These are phyloP conservation scores for Papilionanthe hybrid DNA, from an alignment of 116 monocot species.

Conservation along the genomic window DNA sequence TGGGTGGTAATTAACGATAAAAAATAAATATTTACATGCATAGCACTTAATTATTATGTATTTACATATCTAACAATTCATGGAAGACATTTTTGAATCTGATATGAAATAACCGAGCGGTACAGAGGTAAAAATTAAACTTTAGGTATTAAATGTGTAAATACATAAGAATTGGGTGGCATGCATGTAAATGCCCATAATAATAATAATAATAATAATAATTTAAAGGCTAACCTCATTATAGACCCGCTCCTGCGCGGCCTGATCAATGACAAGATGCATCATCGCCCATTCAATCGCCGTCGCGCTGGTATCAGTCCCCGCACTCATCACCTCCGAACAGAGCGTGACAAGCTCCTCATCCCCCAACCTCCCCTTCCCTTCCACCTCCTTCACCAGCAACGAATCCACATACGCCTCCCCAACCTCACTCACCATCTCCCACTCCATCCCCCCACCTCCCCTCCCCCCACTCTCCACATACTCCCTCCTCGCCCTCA, in stretches of 20 bases:
- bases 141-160: no score
- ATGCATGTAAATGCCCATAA: no score
- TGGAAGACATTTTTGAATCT: no score
- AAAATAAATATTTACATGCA: no score
- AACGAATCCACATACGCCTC: slow-evolving; percentile 90
- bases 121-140: no score
- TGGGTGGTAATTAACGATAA: no score
- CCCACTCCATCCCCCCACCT: slow-evolving; percentile 5
- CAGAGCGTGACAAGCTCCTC: slow-evolving; percentile 81
- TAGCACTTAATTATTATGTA: no score
- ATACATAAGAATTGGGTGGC: no score
- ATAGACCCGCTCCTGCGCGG: slow-evolving; percentile 48
- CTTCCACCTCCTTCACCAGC: slow-evolving; percentile 39
- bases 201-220: no score
- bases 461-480: slow-evolving; percentile 31
- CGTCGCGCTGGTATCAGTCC: slow-evolving; percentile 95
- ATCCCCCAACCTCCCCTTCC: slow-evolving; percentile 56
- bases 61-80: no score
- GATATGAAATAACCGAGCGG: no score
- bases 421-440: slow-evolving; percentile 71
- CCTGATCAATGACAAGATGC: slow-evolving; percentile 62
- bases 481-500: slow-evolving; percentile 51
- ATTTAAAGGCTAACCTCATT: slow-evolving; percentile 26
- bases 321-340: slow-evolving; percentile 97
- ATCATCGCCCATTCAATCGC: slow-evolving; percentile 78